phyloP scores from a whole-genome alignment of 768 basidiomycete species.

The Amanita subjunquillea region DNA sequence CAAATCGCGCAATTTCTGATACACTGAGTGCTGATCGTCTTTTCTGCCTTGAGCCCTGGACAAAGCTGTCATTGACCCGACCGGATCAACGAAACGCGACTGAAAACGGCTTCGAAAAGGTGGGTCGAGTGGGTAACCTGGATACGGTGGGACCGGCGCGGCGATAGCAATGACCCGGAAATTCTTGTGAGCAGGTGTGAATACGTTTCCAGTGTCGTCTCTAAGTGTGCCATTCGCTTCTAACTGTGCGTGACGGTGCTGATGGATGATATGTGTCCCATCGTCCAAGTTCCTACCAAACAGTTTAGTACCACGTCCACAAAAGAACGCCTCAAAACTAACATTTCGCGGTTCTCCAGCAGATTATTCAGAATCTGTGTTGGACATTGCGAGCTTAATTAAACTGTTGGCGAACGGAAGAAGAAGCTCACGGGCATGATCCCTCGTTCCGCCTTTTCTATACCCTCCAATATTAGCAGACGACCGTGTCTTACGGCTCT shows the following conservation, averaged over 20 bases:
- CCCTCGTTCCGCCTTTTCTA: slow-evolving; percentile 64
- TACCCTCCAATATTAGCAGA: slow-evolving; percentile 55
- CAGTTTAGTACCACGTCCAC: not conserved
- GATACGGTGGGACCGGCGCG: slow-evolving; percentile 59
- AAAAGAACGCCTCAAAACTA: slow-evolving; percentile 6
- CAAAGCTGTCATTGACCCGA: slow-evolving; percentile 40
- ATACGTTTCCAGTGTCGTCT: slow-evolving; percentile 28
- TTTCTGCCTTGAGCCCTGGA: slow-evolving; percentile 10
- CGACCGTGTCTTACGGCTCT: slow-evolving; percentile 57
- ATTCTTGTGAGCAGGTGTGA: slow-evolving; percentile 57
- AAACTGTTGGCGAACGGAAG: not conserved
- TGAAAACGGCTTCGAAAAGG: slow-evolving; percentile 64
- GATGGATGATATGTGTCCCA: slow-evolving; percentile 60
- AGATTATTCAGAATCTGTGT: slow-evolving; percentile 51
- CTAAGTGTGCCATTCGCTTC: slow-evolving; percentile 20
- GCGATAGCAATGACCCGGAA: slow-evolving; percentile 64
- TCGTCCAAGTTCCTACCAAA: slow-evolving; percentile 51
- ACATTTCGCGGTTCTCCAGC: slow-evolving; percentile 66
- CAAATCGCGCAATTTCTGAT: slow-evolving; percentile 39
- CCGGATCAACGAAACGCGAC: slow-evolving; percentile 54
- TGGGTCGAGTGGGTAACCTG: slow-evolving; percentile 56
- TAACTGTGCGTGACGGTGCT: slow-evolving; percentile 45
- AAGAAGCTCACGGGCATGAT: slow-evolving; percentile 50
- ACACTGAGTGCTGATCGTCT: slow-evolving; percentile 14
- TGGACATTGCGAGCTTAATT: not conserved